Percentiles rank a stretch among this genome's conserved stretches.
phyloP scores from a whole-genome alignment of 805 yeast species.

The Candida germanica region DNA sequence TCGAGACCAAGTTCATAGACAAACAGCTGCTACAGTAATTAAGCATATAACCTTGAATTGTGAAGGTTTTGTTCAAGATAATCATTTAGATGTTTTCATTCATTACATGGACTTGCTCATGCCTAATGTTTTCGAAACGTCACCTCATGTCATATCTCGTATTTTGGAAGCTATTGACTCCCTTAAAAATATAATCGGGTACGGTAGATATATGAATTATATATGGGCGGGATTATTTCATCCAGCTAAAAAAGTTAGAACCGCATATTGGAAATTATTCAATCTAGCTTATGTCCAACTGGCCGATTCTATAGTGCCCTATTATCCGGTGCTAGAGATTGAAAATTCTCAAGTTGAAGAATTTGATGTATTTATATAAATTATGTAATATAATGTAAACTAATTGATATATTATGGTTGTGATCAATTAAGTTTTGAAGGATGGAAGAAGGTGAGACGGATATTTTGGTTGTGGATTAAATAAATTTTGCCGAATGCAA shows the following conservation, averaged over 20 bases:
- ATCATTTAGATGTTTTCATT: conserved; percentile 57
- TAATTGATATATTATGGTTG: too few relatives aligned
- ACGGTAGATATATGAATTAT: conserved; percentile 71
- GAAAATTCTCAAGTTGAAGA: conserved; percentile 43
- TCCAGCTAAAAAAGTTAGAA: conserved; percentile 84
- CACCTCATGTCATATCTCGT: conserved; percentile 89
- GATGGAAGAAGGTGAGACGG: too few relatives aligned
- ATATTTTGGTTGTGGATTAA: too few relatives aligned
- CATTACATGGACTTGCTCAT: conserved; percentile 77
- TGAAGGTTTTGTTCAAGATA: conserved; percentile 72
- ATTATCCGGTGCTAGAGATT: conserved; percentile 56
- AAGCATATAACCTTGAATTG: conserved; percentile 79
- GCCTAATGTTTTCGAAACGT: conserved; percentile 91
- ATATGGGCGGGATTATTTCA: conserved; percentile 88
- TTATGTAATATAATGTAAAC: background rate
- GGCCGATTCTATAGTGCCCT: conserved; percentile 76
- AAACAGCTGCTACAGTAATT: conserved; percentile 88
- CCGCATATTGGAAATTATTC: conserved; percentile 81
- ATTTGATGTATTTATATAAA: conserved; percentile 42
- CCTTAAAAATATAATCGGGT: conserved; percentile 68
- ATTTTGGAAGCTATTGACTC: conserved; percentile 79
- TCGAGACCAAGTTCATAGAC: conserved; percentile 89
- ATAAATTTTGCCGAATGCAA: too few relatives aligned
- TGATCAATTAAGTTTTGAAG: too few relatives aligned
- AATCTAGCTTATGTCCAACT: conserved; percentile 73